Base-by-base conservation (phyloP, 306 rosid genomes). In the Lablab purpureus region DNA sequence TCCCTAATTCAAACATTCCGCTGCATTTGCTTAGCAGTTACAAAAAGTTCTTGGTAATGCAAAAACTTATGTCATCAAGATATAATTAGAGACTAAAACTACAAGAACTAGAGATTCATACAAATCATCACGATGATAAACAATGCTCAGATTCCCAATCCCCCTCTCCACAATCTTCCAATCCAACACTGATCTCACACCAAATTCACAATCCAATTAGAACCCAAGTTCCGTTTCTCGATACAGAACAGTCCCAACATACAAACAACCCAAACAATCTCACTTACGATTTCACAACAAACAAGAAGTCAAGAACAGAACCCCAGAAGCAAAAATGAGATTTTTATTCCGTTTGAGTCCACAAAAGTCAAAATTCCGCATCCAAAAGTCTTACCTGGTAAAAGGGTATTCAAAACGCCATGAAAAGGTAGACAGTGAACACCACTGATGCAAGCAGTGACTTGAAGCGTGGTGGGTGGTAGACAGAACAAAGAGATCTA, bases 401-500 rank as follows among this genome's bases (percentile, higher is more conserved):
- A 75, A 51, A 40, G 62, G 40, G 64, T 23, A 45, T 74, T 90
- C 88, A 92, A 80, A 85, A 84, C 73, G 87, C 75, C 83, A 85
- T 88, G 27, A 76, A 78, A 84, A 45, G 10, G 37, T 43, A 41
- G 63, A 67, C 34, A 55, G 22, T 67, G 69, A 77, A 54, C 43
- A 55, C 67, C 83, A 79, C 23, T 10, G 84, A 87, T 54, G 15
- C 54, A 51, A 62, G 50, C 80, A 54, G 40, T 21, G 30, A 75
- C 7, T 62, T 19, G 66, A 52, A 30, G 65, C 13, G 56, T 56
- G 71, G 56, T 41, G 55, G 22, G n/a, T 3, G 45, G 8, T 27
- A 5, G 4, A 45, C 4, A 43, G 62, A 76, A 40, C 63, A 46
- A 18, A 63, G 84, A 83, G 93, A 88, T 92, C 97, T 89, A 83